Evolutionary conservation across 2,329 filamentous ascomycete species (phyloP).

Genomic region (Penicillium sumatraense): DNA sequence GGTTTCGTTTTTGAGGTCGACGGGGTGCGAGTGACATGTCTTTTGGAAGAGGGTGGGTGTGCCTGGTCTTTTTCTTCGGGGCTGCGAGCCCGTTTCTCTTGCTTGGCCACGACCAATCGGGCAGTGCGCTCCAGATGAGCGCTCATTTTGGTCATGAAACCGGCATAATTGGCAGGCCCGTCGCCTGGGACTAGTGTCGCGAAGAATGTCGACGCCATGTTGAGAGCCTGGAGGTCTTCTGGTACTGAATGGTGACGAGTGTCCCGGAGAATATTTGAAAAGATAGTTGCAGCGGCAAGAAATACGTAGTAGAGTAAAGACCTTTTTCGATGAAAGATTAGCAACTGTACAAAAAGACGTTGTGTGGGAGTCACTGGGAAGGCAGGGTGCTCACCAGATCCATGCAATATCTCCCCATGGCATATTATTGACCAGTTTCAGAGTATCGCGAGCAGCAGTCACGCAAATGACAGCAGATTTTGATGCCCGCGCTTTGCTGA

Average conservation of each 20-base stretch:
- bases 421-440: constrained; percentile 89
- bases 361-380: not conserved
- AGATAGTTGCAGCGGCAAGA: constrained; percentile 86
- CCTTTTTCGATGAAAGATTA: constrained; percentile 46
- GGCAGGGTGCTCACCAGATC: constrained; percentile 72
- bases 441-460: constrained; percentile 84
- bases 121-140: constrained; percentile 92
- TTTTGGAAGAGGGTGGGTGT: constrained; percentile 9
- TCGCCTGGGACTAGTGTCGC: constrained; percentile 78
- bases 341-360: no score
- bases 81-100: constrained; percentile 64
- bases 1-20: constrained; percentile 9
- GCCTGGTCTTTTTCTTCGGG: constrained; percentile 29
- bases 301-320: constrained; percentile 93
- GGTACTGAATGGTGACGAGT: constrained; percentile 79
- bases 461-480: constrained; percentile 86
- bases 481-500: constrained; percentile 81
- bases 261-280: constrained; percentile 91
- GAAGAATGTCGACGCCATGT: constrained; percentile 84
- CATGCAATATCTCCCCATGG: constrained; percentile 91
- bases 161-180: constrained; percentile 80
- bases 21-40: constrained; percentile 30
- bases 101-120: constrained; percentile 81
- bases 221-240: constrained; percentile 85
- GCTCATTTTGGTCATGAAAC: constrained; percentile 87